Percentiles rank a stretch among this genome's conserved stretches.
phyloP scores from a whole-genome alignment of 2,329 filamentous ascomycete species.

The Paecilomyces formosus region DNA sequence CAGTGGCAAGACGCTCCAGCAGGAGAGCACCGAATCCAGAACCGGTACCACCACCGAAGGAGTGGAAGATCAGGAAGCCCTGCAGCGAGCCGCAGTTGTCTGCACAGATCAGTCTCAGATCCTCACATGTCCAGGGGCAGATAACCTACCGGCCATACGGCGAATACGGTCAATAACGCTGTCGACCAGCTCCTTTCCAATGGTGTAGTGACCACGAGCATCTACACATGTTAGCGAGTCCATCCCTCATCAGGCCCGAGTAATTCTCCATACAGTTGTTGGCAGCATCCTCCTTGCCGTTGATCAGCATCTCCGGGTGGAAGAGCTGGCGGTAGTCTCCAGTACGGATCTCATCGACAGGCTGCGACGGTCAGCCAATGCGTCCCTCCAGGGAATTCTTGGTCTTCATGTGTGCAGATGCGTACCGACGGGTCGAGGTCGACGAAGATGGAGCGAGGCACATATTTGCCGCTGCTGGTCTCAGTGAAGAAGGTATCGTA shows the following conservation, averaged over 20 bases:
- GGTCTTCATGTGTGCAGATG: conserved; percentile 1
- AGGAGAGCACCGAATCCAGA: conserved; percentile 60
- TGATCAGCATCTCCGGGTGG: conserved; percentile 59
- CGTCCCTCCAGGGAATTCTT: background rate
- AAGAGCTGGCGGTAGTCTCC: conserved; percentile 57
- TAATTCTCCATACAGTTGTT: conserved; percentile 51
- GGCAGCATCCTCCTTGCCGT: conserved; percentile 61
- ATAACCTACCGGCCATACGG: conserved; percentile 50
- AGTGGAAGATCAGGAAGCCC: conserved; percentile 63
- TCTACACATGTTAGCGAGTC: conserved; percentile 34
- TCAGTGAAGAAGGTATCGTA: conserved; percentile 63
- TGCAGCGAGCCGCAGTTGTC: conserved; percentile 61
- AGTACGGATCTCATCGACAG: conserved; percentile 60
- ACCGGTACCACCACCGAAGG: conserved; percentile 60
- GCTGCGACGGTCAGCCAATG: conserved; percentile 28
- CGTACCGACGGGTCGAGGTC: conserved; percentile 58
- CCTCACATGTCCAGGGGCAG: background rate
- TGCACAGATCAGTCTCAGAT: conserved; percentile 16
- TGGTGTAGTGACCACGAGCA: conserved; percentile 61
- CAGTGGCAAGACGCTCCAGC: conserved; percentile 55
- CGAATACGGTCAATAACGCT: conserved; percentile 58
- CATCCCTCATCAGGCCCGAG: background rate
- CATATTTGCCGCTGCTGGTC: conserved; percentile 58
- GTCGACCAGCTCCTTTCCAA: conserved; percentile 61
- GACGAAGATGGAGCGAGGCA: conserved; percentile 60